Base-by-base conservation (phyloP, 352 stramenopile genomes). In the Pythium phragmitis region DNA sequence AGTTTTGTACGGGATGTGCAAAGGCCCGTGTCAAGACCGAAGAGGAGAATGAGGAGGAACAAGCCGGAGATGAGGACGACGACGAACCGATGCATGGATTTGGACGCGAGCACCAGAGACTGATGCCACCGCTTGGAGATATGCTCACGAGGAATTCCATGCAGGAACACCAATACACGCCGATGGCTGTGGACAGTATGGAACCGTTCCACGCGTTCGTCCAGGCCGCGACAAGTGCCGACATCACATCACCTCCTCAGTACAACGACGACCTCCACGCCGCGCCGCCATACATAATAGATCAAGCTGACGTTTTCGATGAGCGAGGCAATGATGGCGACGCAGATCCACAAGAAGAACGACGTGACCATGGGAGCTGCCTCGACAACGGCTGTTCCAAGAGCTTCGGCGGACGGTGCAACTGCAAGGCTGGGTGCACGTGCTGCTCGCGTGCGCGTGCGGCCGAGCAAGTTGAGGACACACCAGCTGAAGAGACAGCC, bases 311-410 rank as follows among this genome's bases (percentile, higher is more conserved):
- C 6, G 34, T 17, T 6, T 39, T 47, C 9, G 13, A 49, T 6
- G 64, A 41, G 8, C 11, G 11, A 19, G 39, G 42, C 9, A 41
- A 30, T 8, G 41, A 39, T 4, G 23, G 53, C 5, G 52, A 47
- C 2, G 21, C 2, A 4, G 21, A 50, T 12, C 9, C n/a, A 4
- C 36, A 54, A 28, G 45, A 39, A 7, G 51, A 21, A 7, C 4
- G 1, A 7, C 3, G 19, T 2, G 67, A 78, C 19, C 43, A 82
- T 14, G 76, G 72, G 12, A 88, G 76, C 45, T 90, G 80, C 49
- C 70, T 90, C 19, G 71, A 88, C 16, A 92, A 89, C 46, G 83
- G 83, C 14, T 92, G 83, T 21, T 65, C 77, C 5, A 70, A 78
- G 19, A 87, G 79, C 59, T 92, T 83, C 69, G 83, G 83, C 9